Evolutionary conservation across 2,329 filamentous ascomycete genomes (phyloP).

Genomic region (Lasiodiplodia sp.): DNA sequence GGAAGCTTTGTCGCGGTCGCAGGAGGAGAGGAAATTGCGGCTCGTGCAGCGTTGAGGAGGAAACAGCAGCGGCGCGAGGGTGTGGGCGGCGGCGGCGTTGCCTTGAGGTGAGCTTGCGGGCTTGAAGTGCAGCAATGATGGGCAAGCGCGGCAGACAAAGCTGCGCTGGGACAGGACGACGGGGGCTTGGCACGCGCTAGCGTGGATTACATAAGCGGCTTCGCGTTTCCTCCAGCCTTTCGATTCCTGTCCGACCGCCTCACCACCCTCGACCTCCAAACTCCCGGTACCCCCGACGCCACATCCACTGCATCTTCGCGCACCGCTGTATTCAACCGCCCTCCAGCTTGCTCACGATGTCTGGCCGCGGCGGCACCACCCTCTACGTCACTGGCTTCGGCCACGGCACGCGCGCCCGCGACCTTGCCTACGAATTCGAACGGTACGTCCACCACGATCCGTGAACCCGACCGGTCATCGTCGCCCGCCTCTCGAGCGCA

Average conservation of each 20-base stretch:
- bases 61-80: constrained; percentile 7
- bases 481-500: constrained; percentile 32
- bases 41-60: neutral
- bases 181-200: constrained; percentile 6
- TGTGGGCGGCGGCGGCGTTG: constrained; percentile 11
- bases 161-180: constrained; percentile 19
- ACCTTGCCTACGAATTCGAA: constrained; percentile 99
- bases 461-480: constrained; percentile 36
- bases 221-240: constrained; percentile 16
- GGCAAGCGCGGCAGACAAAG: constrained; percentile 14
- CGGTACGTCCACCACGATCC: constrained; percentile 81
- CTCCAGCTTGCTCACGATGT: constrained; percentile 65
- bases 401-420: constrained; percentile 96
- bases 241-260: constrained; percentile 22
- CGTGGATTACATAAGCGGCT: constrained; percentile 7
- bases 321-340: constrained; percentile 15
- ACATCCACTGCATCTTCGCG: constrained; percentile 28
- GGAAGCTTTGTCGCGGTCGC: neutral
- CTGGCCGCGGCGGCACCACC: constrained; percentile 84
- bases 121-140: constrained; percentile 24
- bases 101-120: constrained; percentile 19
- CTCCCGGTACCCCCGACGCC: constrained; percentile 24
- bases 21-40: neutral
- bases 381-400: constrained; percentile 99
- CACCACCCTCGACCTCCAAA: constrained; percentile 11